Conservation (phyloP, 1,284 basidiomycete species). For the Cystobasidium slooffiae region DNA sequence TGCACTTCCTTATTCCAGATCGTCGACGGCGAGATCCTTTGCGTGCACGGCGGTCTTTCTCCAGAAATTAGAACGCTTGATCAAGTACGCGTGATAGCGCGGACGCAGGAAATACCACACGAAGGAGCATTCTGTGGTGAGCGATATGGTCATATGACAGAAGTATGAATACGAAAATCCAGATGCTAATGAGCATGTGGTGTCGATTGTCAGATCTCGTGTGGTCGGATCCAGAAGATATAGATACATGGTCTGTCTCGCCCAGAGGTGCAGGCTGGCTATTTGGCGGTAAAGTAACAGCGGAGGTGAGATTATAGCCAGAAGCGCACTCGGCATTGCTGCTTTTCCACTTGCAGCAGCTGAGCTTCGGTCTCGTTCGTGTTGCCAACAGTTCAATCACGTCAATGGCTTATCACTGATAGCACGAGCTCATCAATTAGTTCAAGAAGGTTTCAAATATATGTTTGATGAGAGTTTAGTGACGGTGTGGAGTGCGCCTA, state of each 20-base stretch:
- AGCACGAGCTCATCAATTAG: slow-evolving; percentile 94
- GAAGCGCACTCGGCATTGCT: no score
- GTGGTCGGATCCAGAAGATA: slow-evolving; percentile 97
- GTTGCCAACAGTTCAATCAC: slow-evolving; percentile 89
- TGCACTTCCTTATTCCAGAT: no score
- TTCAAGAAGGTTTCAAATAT: slow-evolving; percentile 95
- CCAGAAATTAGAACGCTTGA: slow-evolving; percentile 90
- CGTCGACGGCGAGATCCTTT: slow-evolving; percentile 86
- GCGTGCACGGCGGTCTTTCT: slow-evolving; percentile 90
- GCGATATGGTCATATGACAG: slow-evolving; percentile 52
- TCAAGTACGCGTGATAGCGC: slow-evolving; percentile 85
- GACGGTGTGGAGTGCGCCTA: slow-evolving; percentile 99
- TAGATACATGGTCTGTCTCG: slow-evolving; percentile 93
- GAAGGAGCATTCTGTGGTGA: slow-evolving; percentile 95
- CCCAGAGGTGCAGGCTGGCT: slow-evolving; percentile 94
- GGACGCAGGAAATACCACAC: slow-evolving; percentile 94
- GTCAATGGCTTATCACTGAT: slow-evolving; percentile 92
- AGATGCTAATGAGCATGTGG: background rate
- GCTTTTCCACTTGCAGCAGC: no score
- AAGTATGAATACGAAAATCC: background rate
- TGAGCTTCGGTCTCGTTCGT: no score
- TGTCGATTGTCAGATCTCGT: slow-evolving; percentile 71
- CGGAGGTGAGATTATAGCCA: no score
- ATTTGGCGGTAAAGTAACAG: slow-evolving; percentile 85
- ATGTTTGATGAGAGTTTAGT: slow-evolving; percentile 96